Conservation (phyloP, 768 basidiomycete genomes). For the Paxillus rubicundulus region DNA sequence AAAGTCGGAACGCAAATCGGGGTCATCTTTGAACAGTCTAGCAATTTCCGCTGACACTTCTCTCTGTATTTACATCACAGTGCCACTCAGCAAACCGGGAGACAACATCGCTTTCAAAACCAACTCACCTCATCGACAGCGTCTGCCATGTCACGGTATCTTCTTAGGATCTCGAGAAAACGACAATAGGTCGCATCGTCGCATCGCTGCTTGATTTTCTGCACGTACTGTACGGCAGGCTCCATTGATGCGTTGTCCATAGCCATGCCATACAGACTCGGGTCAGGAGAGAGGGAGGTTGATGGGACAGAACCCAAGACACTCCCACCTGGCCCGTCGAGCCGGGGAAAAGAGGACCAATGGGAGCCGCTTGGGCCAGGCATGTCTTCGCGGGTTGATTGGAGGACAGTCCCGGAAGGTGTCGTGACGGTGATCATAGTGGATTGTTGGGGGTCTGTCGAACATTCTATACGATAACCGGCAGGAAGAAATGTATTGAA, state of each 20-base stretch:
- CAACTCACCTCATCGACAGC: constrained; percentile 55
- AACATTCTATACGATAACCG: constrained; percentile 91
- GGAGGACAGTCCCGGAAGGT: constrained; percentile 62
- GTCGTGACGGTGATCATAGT: constrained; percentile 77
- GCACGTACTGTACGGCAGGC: constrained; percentile 90
- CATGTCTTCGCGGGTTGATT: constrained; percentile 49
- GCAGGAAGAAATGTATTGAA: constrained; percentile 97
- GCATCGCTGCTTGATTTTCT: constrained; percentile 94
- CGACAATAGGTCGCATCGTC: constrained; percentile 83
- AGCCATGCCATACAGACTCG: constrained; percentile 27
- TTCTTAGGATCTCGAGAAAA: constrained; percentile 73
- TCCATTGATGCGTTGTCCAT: constrained; percentile 53
- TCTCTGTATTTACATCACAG: constrained; percentile 36
- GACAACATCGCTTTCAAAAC: constrained; percentile 6
- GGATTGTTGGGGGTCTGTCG: constrained; percentile 57
- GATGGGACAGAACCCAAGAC: constrained; percentile 4
- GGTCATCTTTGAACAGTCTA: constrained; percentile 69
- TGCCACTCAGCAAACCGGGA: background rate
- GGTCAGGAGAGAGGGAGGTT: constrained; percentile 16
- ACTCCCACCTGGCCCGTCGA: constrained; percentile 13
- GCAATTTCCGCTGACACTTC: constrained; percentile 71
- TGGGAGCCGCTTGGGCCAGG: constrained; percentile 36
- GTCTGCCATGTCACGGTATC: constrained; percentile 59
- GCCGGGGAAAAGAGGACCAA: constrained; percentile 34
- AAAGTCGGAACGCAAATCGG: constrained; percentile 72